Conservation (phyloP, 306 rosid species). For the Coriaria nepalensis region DNA sequence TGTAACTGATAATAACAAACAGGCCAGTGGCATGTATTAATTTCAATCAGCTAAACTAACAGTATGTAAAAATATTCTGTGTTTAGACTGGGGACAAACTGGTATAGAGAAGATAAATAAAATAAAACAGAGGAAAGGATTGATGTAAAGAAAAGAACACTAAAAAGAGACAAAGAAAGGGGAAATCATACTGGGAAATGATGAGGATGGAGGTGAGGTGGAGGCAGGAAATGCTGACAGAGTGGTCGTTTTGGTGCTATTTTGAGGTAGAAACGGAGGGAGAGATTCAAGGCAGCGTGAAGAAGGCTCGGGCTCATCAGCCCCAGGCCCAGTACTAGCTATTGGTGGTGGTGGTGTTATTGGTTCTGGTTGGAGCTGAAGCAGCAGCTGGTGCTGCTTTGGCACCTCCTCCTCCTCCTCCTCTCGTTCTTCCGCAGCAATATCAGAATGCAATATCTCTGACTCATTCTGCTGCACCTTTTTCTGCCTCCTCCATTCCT, state of each 20-base stretch:
- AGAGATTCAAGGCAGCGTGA: slow-evolving; percentile 15
- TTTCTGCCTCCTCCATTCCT: slow-evolving; percentile 69
- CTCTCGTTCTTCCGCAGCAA: too few relatives aligned
- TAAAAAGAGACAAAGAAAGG: slow-evolving; percentile 2
- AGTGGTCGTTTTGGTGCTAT: slow-evolving; percentile 34
- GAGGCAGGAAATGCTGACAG: slow-evolving; percentile 53
- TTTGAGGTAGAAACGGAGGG: slow-evolving; percentile 60
- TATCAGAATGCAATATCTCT: slow-evolving; percentile 51
- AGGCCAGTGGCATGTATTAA: too few relatives aligned
- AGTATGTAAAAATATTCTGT: too few relatives aligned
- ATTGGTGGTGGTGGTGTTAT: slow-evolving; percentile 8
- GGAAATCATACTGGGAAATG: slow-evolving; percentile 47
- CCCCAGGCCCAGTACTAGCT: too few relatives aligned
- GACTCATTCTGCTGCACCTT: slow-evolving; percentile 33
- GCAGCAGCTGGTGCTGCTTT: slow-evolving; percentile 65
- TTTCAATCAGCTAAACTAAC: too few relatives aligned
- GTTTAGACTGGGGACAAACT: slow-evolving; percentile 1
- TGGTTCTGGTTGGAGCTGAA: slow-evolving; percentile 36
- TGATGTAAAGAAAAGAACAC: background rate
- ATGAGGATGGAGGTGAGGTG: slow-evolving; percentile 20
- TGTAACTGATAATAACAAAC: too few relatives aligned
- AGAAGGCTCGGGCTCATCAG: too few relatives aligned
- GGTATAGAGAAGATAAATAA: background rate
- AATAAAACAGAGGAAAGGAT: background rate
- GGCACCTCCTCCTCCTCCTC: slow-evolving; percentile 1